These are phyloP conservation scores for Porcisia hertigi DNA, from an alignment of 208 protist genomes.

Conservation along the genomic window DNA sequence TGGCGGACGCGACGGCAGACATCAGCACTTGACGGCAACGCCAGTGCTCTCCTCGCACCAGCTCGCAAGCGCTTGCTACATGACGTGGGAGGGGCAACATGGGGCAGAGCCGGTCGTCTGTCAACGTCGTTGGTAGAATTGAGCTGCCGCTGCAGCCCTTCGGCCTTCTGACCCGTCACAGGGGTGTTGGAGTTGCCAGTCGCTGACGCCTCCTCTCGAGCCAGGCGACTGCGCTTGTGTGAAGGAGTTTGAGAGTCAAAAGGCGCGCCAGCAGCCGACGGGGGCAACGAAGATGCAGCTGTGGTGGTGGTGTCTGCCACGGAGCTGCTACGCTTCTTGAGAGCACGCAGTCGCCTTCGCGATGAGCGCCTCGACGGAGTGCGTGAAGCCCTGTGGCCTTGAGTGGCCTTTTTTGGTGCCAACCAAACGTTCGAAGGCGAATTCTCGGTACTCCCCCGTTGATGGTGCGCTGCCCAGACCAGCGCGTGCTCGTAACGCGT, in stretches of 20 bases:
- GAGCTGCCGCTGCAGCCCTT: not conserved
- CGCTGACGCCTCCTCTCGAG: not conserved
- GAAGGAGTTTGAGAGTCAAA: constrained; percentile 9
- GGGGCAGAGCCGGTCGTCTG: not conserved
- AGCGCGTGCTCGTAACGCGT: constrained; percentile 31
- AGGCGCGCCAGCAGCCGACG: constrained; percentile 11
- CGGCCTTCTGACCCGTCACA: not conserved
- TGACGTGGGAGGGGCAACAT: not conserved
- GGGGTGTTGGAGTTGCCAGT: constrained; percentile 2
- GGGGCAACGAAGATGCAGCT: not conserved
- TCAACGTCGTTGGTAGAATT: not conserved
- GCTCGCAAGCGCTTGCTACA: not conserved
- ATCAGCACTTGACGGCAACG: not conserved
- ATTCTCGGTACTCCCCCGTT: too few species aligned
- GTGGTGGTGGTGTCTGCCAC: not conserved
- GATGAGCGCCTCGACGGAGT: not conserved
- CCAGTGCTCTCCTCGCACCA: not conserved
- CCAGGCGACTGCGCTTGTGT: constrained; percentile 20
- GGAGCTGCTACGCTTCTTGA: not conserved
- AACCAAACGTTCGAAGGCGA: not conserved
- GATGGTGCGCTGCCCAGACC: constrained; percentile 20
- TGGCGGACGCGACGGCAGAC: not conserved
- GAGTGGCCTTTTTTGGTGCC: not conserved
- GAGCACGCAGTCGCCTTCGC: not conserved
- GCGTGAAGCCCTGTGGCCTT: not conserved